A percentile compares a stretch with the other conserved stretches of the same genome.
These are phyloP conservation scores for Nothophytophthora sp. DNA, from an alignment of 352 stramenopile genomes.

Conservation along the genomic window DNA sequence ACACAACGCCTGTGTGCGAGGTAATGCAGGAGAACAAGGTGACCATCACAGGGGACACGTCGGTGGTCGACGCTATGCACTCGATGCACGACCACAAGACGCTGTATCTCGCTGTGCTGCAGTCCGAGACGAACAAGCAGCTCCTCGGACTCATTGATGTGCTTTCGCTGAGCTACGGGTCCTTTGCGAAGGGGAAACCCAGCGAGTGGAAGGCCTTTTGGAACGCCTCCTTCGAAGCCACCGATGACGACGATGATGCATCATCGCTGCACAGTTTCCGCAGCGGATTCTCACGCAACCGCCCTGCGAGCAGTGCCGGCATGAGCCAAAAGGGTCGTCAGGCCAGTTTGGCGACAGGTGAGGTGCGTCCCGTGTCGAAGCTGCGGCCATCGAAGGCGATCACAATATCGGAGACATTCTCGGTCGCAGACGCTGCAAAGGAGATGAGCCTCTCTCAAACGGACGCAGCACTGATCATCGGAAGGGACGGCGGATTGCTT, in stretches of 20 bases:
- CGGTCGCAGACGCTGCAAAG: conserved; percentile 88
- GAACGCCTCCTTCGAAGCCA: conserved; percentile 86
- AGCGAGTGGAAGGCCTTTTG: conserved; percentile 91
- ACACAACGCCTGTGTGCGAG: conserved; percentile 91
- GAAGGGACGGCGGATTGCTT: conserved; percentile 83
- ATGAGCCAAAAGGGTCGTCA: conserved; percentile 47
- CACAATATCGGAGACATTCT: conserved; percentile 86
- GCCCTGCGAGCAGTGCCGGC: conserved; percentile 30
- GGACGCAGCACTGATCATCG: conserved; percentile 94
- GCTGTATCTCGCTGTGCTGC: conserved; percentile 79
- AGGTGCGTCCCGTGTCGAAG: conserved; percentile 92
- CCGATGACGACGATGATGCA: conserved; percentile 71
- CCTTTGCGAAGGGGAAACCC: conserved; percentile 86
- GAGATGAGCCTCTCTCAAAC: conserved; percentile 91
- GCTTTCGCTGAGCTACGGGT: conserved; percentile 87
- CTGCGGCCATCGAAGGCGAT: conserved; percentile 89
- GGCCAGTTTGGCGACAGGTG: conserved; percentile 55
- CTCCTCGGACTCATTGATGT: conserved; percentile 86
- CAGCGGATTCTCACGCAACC: conserved; percentile 69
- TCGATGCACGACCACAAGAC: conserved; percentile 89
- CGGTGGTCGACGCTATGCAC: conserved; percentile 88
- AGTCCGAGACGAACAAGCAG: conserved; percentile 63
- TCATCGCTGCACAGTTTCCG: conserved; percentile 85
- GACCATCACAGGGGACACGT: conserved; percentile 64
- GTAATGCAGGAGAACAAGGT: conserved; percentile 88